Evolutionary conservation across 2,329 filamentous ascomycete species (phyloP), one percentile per base, ranked within the genome.

Genomic region (Ambrosiella cleistominuta): DNA sequence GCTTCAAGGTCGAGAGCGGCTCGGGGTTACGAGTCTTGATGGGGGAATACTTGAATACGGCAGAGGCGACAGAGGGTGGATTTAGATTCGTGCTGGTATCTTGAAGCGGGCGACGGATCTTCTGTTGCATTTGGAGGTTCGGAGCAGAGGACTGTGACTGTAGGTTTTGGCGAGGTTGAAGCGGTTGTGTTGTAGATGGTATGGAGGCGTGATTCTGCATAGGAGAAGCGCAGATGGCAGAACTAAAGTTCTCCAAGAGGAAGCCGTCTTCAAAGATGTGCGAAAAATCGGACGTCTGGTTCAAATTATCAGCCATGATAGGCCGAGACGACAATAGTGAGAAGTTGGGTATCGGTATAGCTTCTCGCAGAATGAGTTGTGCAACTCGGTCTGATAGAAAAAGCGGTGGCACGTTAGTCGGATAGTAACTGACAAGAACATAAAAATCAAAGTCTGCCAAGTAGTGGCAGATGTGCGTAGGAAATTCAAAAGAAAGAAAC

Each of bases 171-270:
- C 45, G 44, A 7, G 44, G 57, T 36, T 56, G 57, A 19, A 12
- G 50, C 19, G 17, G 47, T 27, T 50, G 35, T 15, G 19, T 36
- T 55, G 73, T 69, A 51, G 73, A 70, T 38, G 76, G 76, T 76
- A 80, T 80, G 42, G 76, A 75, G 49, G 76, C 75, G 64, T 79
- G 75, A 67, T 74, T 79, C 61, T 76, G 74, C 68, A 77, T 77
- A 44, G 73, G 72, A 6, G 71, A 66, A 47, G 69, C 63, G 61
- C n/a, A 40, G 39, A 50, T n/a, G n/a, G 39, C 17, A 17, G 53
- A 38, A 51, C n/a, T 38, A 42, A 54, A 54, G 19, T 54, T 54
- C 27, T 72, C 71, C 57, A 71, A 71, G 65, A 71, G 74, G 62
- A 72, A 71, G 61, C 75, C 70, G 67, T 80, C 77, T 61, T 76